Evolutionary conservation across 2,329 filamentous ascomycete species (phyloP).

Genomic region (Didymosphaeria variabile): DNA sequence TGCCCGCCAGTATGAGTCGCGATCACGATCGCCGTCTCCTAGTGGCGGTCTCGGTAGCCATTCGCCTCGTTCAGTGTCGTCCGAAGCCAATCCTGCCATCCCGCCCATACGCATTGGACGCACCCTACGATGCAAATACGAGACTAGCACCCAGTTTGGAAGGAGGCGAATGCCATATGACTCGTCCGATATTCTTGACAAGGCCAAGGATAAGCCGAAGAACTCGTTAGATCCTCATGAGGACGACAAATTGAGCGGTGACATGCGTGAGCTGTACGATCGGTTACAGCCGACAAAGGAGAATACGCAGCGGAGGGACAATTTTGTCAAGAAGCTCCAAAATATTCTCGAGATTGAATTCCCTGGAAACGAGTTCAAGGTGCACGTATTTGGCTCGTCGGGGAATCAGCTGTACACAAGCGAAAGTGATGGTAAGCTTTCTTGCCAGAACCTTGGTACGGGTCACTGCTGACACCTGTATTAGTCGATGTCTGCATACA

Average conservation of each 20-base stretch:
- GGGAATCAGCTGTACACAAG: constrained; percentile 94
- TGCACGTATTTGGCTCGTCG: constrained; percentile 97
- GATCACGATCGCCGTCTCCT: constrained; percentile 80
- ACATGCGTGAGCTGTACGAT: constrained; percentile 87
- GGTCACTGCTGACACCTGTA: constrained; percentile 32
- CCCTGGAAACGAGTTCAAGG: constrained; percentile 88
- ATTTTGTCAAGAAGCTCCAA: constrained; percentile 87
- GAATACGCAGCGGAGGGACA: constrained; percentile 77
- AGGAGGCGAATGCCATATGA: constrained; percentile 92
- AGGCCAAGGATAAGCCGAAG: constrained; percentile 74
- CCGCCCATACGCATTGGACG: constrained; percentile 71
- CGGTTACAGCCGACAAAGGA: constrained; percentile 82
- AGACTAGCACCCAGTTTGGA: constrained; percentile 83
- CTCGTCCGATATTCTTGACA: constrained; percentile 82
- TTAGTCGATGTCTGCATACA: constrained; percentile 98
- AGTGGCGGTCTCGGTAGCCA: constrained; percentile 75
- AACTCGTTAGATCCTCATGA: constrained; percentile 50
- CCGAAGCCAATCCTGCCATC: constrained; percentile 81
- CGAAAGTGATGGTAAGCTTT: constrained; percentile 85
- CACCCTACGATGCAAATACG: constrained; percentile 78
- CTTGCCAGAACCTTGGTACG: constrained; percentile 25
- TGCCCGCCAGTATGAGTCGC: constrained; percentile 82
- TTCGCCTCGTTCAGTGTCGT: constrained; percentile 89
- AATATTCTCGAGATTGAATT: constrained; percentile 88
- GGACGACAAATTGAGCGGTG: constrained; percentile 70